These are phyloP conservation scores for Furcasterigmium sp. DNA, from an alignment of 2,329 filamentous ascomycete genomes.

Conservation along the genomic window DNA sequence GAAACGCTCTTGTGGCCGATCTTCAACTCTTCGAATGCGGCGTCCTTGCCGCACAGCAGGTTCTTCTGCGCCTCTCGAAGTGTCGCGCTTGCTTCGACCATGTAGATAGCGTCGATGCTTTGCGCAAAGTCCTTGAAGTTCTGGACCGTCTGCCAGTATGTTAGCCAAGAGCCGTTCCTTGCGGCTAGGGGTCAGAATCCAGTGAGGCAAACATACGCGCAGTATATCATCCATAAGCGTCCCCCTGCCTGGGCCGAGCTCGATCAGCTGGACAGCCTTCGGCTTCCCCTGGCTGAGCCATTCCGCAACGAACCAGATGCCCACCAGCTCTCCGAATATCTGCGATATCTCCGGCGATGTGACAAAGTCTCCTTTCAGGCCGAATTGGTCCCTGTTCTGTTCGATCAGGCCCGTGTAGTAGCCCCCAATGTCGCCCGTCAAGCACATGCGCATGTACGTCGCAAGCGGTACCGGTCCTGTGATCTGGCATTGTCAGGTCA, in stretches of 20 bases:
- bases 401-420: slow-evolving; percentile 81
- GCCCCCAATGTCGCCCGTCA: slow-evolving; percentile 83
- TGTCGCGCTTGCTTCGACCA: slow-evolving; percentile 87
- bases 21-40: slow-evolving; percentile 63
- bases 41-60: slow-evolving; percentile 70
- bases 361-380: slow-evolving; percentile 89
- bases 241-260: slow-evolving; percentile 88
- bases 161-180: no score
- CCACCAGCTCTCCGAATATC: slow-evolving; percentile 90
- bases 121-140: slow-evolving; percentile 75
- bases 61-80: slow-evolving; percentile 73
- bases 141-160: slow-evolving; percentile 62
- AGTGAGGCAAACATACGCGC: slow-evolving; percentile 53
- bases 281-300: slow-evolving; percentile 88
- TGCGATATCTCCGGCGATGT: slow-evolving; percentile 98
- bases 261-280: slow-evolving; percentile 79
- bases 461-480: slow-evolving; percentile 91
- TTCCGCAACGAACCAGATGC: slow-evolving; percentile 92
- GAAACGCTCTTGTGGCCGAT: slow-evolving; percentile 69
- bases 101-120: slow-evolving; percentile 80
- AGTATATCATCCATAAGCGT: slow-evolving; percentile 97
- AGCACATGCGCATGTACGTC: slow-evolving; percentile 96
- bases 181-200: not conserved
- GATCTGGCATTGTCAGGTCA: no score
- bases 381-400: slow-evolving; percentile 77